Evolutionary conservation across 2,329 filamentous ascomycete species (phyloP).

Genomic region (Arthrobotrys sinensis): DNA sequence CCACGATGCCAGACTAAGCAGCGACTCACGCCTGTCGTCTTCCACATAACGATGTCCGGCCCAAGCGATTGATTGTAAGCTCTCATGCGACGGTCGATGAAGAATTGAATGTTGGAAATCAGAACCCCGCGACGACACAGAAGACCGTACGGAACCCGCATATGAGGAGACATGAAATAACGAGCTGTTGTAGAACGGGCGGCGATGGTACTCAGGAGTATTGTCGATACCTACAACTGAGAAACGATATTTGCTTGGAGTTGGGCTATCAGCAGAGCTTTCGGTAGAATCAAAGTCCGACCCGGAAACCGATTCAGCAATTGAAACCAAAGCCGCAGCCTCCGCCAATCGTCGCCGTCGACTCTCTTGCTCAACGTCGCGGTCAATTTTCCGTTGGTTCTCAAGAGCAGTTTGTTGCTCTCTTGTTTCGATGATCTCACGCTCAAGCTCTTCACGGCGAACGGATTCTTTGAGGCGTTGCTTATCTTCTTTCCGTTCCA

Average conservation of each 20-base stretch:
- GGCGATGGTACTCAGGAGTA: constrained; percentile 31
- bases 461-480: constrained; percentile 54
- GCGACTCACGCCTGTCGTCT: constrained; percentile 19
- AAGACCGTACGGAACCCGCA: constrained; percentile 23
- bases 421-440: constrained; percentile 43
- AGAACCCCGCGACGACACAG: constrained; percentile 34
- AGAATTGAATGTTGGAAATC: constrained; percentile 23
- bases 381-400: constrained; percentile 44
- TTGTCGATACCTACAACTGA: constrained; percentile 40
- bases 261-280: constrained; percentile 19
- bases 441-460: constrained; percentile 53
- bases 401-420: constrained; percentile 40
- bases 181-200: constrained; percentile 47
- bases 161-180: constrained; percentile 22
- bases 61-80: constrained; percentile 52
- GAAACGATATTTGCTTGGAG: constrained; percentile 33
- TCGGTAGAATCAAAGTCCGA: constrained; percentile 24
- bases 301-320: constrained; percentile 42
- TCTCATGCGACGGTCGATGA: constrained; percentile 36
- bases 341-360: constrained; percentile 50
- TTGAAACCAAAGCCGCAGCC: constrained; percentile 38
- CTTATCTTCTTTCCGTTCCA: constrained; percentile 52
- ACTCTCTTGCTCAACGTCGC: constrained; percentile 55
- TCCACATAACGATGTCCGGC: constrained; percentile 38
- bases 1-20: constrained; percentile 50